Evolutionary conservation across 108 stramenopile species (phyloP).

Genomic region (Halocafeteria seosinensis): DNA sequence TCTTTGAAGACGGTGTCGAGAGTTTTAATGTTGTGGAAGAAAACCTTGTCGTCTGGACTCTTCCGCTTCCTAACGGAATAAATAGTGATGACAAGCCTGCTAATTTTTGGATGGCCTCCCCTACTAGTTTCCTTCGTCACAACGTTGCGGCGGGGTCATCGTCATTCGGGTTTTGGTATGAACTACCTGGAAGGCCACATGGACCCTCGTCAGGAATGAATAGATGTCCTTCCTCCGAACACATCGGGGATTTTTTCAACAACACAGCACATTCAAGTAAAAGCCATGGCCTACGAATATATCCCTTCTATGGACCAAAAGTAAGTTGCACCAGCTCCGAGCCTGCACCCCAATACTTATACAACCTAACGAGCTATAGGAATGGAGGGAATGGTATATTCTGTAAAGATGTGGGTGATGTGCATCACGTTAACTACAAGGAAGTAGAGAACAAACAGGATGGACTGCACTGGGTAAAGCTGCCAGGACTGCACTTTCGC

Average conservation of each 20-base stretch:
- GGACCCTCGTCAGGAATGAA: not conserved
- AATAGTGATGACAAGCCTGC: conserved; percentile 9
- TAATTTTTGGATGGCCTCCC: conserved; percentile 3
- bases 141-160: conserved; percentile 2
- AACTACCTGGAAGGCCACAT: not conserved
- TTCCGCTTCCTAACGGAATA: not conserved
- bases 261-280: conserved; percentile 1
- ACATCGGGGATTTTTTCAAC: conserved; percentile 8
- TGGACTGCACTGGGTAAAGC: not conserved
- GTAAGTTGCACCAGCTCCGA: not conserved
- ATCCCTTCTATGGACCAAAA: conserved; percentile 4
- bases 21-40: conserved; percentile 8
- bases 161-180: conserved; percentile 4
- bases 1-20: conserved; percentile 29
- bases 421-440: not conserved
- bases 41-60: conserved; percentile 10
- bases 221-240: not conserved
- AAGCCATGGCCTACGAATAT: conserved; percentile 3
- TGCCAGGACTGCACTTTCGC: not conserved
- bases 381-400: conserved; percentile 14
- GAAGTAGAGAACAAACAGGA: not conserved
- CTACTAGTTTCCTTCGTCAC: not conserved
- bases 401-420: conserved; percentile 2
- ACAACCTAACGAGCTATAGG: conserved; percentile 2
- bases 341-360: not conserved